Evolutionary conservation across 495 filamentous ascomycete species (phyloP).

Genomic region (Penicillium bialowiezense): DNA sequence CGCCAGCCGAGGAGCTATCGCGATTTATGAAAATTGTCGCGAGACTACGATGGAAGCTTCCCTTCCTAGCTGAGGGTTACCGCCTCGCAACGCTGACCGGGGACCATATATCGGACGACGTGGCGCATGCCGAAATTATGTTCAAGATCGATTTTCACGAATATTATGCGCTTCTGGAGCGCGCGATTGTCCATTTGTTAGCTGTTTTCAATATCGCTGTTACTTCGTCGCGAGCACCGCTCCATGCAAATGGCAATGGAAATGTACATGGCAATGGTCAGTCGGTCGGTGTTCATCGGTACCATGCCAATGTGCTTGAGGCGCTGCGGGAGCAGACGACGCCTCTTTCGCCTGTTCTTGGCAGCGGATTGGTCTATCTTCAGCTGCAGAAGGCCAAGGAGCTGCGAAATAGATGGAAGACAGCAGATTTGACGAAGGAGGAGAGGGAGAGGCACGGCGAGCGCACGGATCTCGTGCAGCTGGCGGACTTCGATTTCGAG

Average conservation of each 20-base stretch:
- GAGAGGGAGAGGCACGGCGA: constrained; percentile 26
- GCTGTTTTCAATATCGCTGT: constrained; percentile 54
- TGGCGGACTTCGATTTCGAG: constrained; percentile 56
- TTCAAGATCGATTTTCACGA: constrained; percentile 73
- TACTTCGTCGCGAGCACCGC: constrained; percentile 11
- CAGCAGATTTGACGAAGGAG: constrained; percentile 43
- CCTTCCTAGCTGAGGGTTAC: constrained; percentile 54
- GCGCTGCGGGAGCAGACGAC: constrained; percentile 48
- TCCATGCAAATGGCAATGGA: neutral
- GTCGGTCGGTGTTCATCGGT: constrained; percentile 41
- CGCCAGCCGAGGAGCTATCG: constrained; percentile 42
- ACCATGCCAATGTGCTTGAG: constrained; percentile 62
- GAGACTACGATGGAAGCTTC: constrained; percentile 59
- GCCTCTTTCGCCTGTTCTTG: constrained; percentile 52
- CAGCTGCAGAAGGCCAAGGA: constrained; percentile 61
- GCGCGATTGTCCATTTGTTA: constrained; percentile 59
- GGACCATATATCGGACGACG: constrained; percentile 7
- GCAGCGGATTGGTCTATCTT: constrained; percentile 39
- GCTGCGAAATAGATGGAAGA: constrained; percentile 66
- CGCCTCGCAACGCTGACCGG: constrained; percentile 36
- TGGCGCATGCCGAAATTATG: constrained; percentile 53
- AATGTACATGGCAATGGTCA: constrained; percentile 11
- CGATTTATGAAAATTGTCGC: constrained; percentile 56
- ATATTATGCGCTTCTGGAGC: constrained; percentile 65
- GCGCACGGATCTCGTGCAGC: constrained; percentile 19